Conservation (phyloP, 208 protist genomes). For the Vickermania spadyakhi region DNA sequence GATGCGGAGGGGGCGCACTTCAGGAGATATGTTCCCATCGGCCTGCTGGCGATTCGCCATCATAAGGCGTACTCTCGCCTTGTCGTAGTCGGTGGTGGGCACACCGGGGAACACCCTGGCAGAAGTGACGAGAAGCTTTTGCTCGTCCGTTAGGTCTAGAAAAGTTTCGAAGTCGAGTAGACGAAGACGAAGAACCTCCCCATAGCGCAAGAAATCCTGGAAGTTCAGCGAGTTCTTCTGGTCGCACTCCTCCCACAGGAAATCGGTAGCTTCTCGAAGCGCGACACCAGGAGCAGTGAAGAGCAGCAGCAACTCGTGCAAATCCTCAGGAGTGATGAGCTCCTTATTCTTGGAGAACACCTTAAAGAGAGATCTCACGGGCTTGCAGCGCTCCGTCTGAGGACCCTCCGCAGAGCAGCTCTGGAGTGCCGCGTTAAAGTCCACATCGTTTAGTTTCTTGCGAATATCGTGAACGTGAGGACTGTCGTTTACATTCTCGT, state of each 20-base stretch:
- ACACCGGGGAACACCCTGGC: conserved; percentile 27
- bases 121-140: conserved; percentile 37
- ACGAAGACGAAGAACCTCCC: conserved; percentile 26
- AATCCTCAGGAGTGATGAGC: conserved; percentile 25
- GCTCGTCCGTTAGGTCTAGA: conserved; percentile 17
- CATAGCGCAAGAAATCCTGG: conserved; percentile 43
- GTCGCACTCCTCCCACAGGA: conserved; percentile 62
- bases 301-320: conserved; percentile 49
- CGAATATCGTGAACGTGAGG: conserved; percentile 9
- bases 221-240: conserved; percentile 36
- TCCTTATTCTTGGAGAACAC: conserved; percentile 31
- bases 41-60: conserved; percentile 20
- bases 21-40: conserved; percentile 3
- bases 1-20: conserved; percentile 23
- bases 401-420: not conserved
- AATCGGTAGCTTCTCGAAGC: conserved; percentile 45
- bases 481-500: not conserved
- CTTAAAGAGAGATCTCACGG: conserved; percentile 18
- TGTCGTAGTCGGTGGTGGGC: conserved; percentile 9
- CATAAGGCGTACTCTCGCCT: conserved; percentile 21
- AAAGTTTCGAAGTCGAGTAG: conserved; percentile 50
- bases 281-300: conserved; percentile 49
- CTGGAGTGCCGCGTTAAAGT: conserved; percentile 8
- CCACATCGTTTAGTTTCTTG: conserved; percentile 8
- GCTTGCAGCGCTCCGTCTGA: not conserved